These are phyloP conservation scores for Aspergillus quadrilineatus DNA, from an alignment of 2,329 filamentous ascomycete genomes.

Conservation along the genomic window DNA sequence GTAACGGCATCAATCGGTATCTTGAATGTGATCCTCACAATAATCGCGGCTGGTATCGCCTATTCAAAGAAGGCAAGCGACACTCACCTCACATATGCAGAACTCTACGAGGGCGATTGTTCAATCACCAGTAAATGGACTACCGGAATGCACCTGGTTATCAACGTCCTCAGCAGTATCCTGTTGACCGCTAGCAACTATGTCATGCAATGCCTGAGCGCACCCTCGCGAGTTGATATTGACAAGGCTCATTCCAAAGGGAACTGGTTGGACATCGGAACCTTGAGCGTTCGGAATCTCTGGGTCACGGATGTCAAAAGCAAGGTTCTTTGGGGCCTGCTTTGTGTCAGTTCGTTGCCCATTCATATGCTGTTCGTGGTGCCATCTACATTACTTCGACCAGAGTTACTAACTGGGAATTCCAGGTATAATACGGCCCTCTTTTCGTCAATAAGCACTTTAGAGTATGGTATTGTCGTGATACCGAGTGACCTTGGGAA, in stretches of 20 bases:
- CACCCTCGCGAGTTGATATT: slow-evolving; percentile 52
- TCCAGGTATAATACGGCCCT: slow-evolving; percentile 9
- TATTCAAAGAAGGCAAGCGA: neutral
- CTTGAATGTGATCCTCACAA: neutral
- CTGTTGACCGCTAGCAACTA: slow-evolving; percentile 52
- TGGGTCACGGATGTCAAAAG: slow-evolving; percentile 8
- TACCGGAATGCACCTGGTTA: slow-evolving; percentile 43
- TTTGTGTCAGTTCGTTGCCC: slow-evolving; percentile 14
- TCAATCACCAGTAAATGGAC: slow-evolving; percentile 8
- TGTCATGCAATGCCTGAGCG: slow-evolving; percentile 53
- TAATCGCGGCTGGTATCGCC: neutral
- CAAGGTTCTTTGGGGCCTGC: neutral
- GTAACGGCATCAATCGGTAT: neutral
- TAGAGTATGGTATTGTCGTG: slow-evolving; percentile 1
- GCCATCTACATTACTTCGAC: neutral
- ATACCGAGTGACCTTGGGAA: neutral
- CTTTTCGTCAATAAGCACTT: slow-evolving; percentile 1
- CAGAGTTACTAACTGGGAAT: neutral
- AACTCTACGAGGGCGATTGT: neutral
- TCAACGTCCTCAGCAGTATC: slow-evolving; percentile 50
- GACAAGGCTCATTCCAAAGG: slow-evolving; percentile 47
- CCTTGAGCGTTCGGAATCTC: slow-evolving; percentile 34
- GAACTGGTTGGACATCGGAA: slow-evolving; percentile 48
- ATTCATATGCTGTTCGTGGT: slow-evolving; percentile 22
- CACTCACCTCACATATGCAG: too few species aligned